phyloP scores from a whole-genome alignment of 1,139 yeast genomes.

The Taphrina wiesneri region DNA sequence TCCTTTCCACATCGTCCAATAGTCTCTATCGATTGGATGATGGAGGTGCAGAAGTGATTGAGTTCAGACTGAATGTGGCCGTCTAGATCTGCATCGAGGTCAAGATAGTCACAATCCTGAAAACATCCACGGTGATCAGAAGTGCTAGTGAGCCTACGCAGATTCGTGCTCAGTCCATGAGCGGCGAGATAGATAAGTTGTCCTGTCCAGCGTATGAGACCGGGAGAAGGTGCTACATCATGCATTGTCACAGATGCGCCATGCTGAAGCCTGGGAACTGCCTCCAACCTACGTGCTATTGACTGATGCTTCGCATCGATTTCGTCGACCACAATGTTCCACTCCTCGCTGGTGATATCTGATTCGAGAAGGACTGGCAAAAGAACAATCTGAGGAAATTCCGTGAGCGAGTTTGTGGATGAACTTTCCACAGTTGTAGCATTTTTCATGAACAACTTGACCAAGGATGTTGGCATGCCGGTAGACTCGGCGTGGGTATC shows the following conservation, averaged over 20 bases:
- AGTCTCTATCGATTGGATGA: background rate
- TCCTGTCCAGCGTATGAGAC: background rate
- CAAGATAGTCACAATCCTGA: background rate
- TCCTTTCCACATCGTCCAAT: background rate
- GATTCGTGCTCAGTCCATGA: background rate
- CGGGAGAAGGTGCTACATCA: background rate
- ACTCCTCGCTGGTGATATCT: background rate
- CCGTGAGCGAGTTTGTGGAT: background rate
- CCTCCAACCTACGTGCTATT: background rate
- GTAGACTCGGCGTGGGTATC: background rate
- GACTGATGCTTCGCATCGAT: conserved; percentile 1
- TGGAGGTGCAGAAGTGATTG: background rate
- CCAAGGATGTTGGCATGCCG: background rate
- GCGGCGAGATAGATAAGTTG: background rate
- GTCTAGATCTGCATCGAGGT: background rate
- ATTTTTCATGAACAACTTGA: background rate
- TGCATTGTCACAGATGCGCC: background rate
- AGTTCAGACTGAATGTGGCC: background rate
- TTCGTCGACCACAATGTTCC: conserved; percentile 3
- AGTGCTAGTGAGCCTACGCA: background rate
- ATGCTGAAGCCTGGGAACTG: background rate
- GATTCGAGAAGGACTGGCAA: background rate
- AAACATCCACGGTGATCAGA: background rate
- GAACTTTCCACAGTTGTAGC: background rate
- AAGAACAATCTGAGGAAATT: background rate